Evolutionary conservation across 192 early-diverging fungal genomes (phyloP).

Genomic region (Coemansia sp.): DNA sequence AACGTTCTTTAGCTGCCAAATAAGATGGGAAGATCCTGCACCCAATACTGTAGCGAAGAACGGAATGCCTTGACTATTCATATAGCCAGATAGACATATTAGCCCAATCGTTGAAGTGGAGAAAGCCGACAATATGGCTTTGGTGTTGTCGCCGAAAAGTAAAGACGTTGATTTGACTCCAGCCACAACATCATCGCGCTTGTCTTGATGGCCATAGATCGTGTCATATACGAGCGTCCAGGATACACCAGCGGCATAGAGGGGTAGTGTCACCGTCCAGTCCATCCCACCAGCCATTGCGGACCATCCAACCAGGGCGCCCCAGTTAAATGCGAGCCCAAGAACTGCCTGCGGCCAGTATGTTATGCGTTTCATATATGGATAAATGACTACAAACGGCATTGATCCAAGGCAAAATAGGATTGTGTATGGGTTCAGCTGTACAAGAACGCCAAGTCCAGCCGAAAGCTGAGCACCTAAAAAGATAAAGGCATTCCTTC

Average conservation of each 20-base stretch:
- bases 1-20: constrained; percentile 80
- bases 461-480: constrained; percentile 74
- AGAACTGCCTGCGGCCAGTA: constrained; percentile 93
- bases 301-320: constrained; percentile 83
- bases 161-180: constrained; percentile 93
- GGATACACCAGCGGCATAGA: constrained; percentile 80
- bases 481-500: constrained; percentile 70
- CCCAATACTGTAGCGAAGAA: constrained; percentile 73
- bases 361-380: constrained; percentile 93
- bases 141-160: constrained; percentile 73
- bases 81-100: constrained; percentile 72
- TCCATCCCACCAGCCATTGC: constrained; percentile 71
- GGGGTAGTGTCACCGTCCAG: constrained; percentile 70
- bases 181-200: constrained; percentile 78
- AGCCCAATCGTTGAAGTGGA: constrained; percentile 65
- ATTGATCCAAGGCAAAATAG: constrained; percentile 77
- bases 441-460: constrained; percentile 82
- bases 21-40: constrained; percentile 71
- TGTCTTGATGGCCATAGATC: constrained; percentile 97
- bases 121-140: constrained; percentile 68
- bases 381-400: constrained; percentile 75
- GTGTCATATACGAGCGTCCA: constrained; percentile 98
- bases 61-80: constrained; percentile 71
- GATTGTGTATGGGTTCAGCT: constrained; percentile 89
- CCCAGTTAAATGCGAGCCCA: constrained; percentile 93